Base-by-base conservation (phyloP, 129 eudicot genomes). In the Centella asiatica region DNA sequence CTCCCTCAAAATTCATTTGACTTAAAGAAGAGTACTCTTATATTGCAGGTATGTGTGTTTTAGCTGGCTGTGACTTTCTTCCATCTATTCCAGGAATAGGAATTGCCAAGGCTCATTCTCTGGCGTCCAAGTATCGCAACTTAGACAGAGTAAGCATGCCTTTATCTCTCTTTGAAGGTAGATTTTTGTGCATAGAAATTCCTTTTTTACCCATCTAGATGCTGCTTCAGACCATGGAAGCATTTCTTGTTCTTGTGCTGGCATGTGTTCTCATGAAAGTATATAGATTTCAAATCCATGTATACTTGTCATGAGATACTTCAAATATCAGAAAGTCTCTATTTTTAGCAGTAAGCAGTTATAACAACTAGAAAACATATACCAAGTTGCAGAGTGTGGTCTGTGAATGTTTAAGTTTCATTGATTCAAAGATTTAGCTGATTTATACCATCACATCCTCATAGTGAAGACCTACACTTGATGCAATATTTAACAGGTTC, bases 51-150 rank as follows among this genome's bases (percentile, higher is more conserved):
- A 89, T 89, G 97, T 89, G 97, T n/a, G 84, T 85, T 59, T 52
- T 89, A 64, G 97, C 95, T 58, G 97, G 97, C 46, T 89, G 97
- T 71, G 97, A 89, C 72, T 89, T 89, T 62, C 92, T 89, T 70
- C 73, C 90, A 31, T 89, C 92, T 24, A 78, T 89, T 57, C 92
- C 90, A 11, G 95, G 97, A 60, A 83, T 89, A 27, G 97, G 95
- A 72, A 82, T 83, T 36, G 72, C 67, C 20, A 89, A 78, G 70
- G 95, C 95, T 67, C 75, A 85, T 81, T 80, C 77, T 47, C 66
- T 85, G 72, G 95, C 83, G 32, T 69, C 92, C 32, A 89, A 85
- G 77, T 89, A 89, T 60, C 81, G 79, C 13, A 83, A 85, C 62
- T 70, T 89, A 58, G 90, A 80, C 48, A 88, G 97, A 54, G 97